These are phyloP conservation scores for Volvox reticuliferus DNA, from an alignment of 139 green algal species.

Conservation along the genomic window DNA sequence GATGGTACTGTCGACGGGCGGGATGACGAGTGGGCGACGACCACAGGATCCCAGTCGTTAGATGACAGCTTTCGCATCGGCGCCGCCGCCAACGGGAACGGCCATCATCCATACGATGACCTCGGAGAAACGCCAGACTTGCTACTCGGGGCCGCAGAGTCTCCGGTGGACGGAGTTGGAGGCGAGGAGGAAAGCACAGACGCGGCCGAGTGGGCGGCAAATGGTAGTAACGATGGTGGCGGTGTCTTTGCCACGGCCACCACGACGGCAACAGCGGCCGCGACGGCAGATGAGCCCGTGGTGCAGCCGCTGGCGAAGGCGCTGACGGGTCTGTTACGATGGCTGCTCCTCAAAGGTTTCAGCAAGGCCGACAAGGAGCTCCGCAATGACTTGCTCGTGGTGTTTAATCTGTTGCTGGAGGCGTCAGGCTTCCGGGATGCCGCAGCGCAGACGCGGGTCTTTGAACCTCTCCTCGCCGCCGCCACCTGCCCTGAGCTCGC, in stretches of 20 bases:
- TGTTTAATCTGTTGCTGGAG: conserved; percentile 53
- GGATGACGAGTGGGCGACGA: background rate
- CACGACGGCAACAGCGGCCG: background rate
- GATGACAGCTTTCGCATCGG: background rate
- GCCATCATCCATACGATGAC: background rate
- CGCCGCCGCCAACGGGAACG: background rate
- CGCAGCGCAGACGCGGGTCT: conserved; percentile 19
- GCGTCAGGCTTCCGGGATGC: conserved; percentile 29
- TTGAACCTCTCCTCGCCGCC: conserved; percentile 52
- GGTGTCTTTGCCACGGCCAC: background rate
- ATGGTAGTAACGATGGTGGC: background rate
- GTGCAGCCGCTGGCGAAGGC: conserved; percentile 45
- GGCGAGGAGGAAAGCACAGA: background rate
- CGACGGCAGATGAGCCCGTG: background rate
- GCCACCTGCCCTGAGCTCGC: conserved; percentile 55
- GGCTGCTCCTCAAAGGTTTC: conserved; percentile 49
- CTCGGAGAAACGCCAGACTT: conserved; percentile 12
- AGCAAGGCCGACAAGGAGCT: conserved; percentile 62
- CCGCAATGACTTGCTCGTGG: conserved; percentile 65
- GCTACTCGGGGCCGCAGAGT: background rate
- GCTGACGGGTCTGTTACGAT: conserved; percentile 42
- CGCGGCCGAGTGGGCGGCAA: background rate
- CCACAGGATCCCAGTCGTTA: background rate
- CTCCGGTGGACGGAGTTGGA: background rate
- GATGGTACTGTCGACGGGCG: background rate